Evolutionary conservation across 1,284 basidiomycete genomes (phyloP), one percentile per base, ranked within the genome.

Genomic region (Malassezia caprae): DNA sequence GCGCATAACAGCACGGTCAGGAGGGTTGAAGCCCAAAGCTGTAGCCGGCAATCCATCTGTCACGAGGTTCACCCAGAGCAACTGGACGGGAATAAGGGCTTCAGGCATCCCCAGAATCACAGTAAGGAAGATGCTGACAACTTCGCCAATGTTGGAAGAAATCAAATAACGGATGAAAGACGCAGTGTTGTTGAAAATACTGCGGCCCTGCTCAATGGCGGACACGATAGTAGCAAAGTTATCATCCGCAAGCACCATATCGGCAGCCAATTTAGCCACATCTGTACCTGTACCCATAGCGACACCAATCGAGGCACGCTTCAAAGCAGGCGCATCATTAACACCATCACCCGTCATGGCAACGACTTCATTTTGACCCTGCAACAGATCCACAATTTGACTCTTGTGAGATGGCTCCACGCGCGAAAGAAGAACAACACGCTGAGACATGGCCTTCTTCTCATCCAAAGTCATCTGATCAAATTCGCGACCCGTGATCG

Each of bases 181-280:
- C 78, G 96, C 96, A 48, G 90, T 96, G 77, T 96, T 96, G 79
- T 96, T 96, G 78, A 96, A 98, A 74, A 98, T 98, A 51, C 89
- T 80, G 74, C 94, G 81, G 64, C 93, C 93, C 78, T 96, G 91
- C 90, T 93, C 76, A 28, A 78, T 75, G 7, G 77, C 77, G 21
- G 67, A 58, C 53, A 76, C 76, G 54, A 78, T 77, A 2, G 75
- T 76, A 13, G 77, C 76, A 67, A 78, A 78, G 64, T 78, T 78
- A 71, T 78, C 75, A 60, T 78, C 77, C 26, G 77, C 77, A 13
- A 78, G 65, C 0, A 78, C 77, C 74, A 78, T 77, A 60, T 78
- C 77, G 2, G 77, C 74, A 0, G 77, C 77, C 10, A 76, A 63
- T 63, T 77, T 77, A 37, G 63, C 63, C 3, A 76, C 77, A 61